Evolutionary conservation across 441 rosid species (phyloP), one percentile per base, ranked within the genome.

Genomic region (Pelargonium cotyledonis): DNA sequence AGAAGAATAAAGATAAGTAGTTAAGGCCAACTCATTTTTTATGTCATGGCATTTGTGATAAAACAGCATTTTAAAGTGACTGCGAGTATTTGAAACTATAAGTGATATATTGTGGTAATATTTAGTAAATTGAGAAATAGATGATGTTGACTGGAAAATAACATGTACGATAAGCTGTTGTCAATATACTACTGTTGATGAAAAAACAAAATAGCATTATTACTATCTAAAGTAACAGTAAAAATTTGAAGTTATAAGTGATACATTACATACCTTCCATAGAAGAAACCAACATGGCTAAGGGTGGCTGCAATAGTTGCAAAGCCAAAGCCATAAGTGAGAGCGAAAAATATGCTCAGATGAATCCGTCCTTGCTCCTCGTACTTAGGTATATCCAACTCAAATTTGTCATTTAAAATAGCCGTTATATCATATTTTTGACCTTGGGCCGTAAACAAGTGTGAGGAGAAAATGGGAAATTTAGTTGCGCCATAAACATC

Each of bases 241-340:
- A n/a, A 51, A 12, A 1, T 16, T 53, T 69, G 23, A 61, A 40
- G 29, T 7, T 60, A n/a, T n/a, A 49, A 62, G 58, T 46, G 14
- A 58, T 61, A 47, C 35, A 64, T 79, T 85, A 92, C 92, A 89
- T 85, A 92, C 92, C 92, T 90, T 71, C 98, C 98, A 64, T 88
- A 85, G 85, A 92, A 92, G 67, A 92, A 74, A 65, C 83, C 95
- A 60, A 92, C 98, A 60, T 92, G 98, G 19, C 91, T 86, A 38
- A 90, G 74, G 0, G 95, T 92, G 8, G 98, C 72, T 5, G 96
- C 93, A 75, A 92, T 86, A 64, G 92, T 83, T 12, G 98, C 98
- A 53, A 92, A 92, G 38, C 95, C 89, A 64, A 92, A 88, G 6
- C 98, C 98, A 61, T 90, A 92, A 21, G 75, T 80, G 60, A 92